Percentiles rank a stretch among this genome's conserved stretches.
These are phyloP conservation scores for Beauveria sp. DNA, from an alignment of 2,329 filamentous ascomycete species.

Conservation along the genomic window DNA sequence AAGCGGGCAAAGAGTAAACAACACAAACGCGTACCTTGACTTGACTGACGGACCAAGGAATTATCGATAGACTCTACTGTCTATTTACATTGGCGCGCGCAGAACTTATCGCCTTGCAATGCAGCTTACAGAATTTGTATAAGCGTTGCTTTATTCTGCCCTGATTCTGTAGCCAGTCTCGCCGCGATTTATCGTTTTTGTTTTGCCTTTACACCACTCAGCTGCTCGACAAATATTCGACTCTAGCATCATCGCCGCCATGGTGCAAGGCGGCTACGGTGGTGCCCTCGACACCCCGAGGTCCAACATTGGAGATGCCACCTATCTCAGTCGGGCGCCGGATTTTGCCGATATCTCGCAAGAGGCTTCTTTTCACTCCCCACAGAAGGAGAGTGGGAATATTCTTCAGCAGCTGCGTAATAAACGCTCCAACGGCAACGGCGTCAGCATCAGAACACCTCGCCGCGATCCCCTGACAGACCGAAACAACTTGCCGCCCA, in stretches of 20 bases:
- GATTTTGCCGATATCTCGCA: constrained; percentile 75
- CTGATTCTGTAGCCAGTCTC: not conserved
- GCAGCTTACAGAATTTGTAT: not conserved
- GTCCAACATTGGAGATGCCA: constrained; percentile 77
- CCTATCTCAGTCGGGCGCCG: constrained; percentile 61
- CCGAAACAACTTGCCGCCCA: constrained; percentile 61
- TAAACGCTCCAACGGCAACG: constrained; percentile 46
- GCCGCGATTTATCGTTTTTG: not conserved
- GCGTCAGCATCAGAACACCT: constrained; percentile 62
- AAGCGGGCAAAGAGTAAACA: constrained; percentile 36
- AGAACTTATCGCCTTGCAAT: not conserved
- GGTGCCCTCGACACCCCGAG: constrained; percentile 74
- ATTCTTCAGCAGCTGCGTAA: constrained; percentile 69
- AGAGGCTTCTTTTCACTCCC: constrained; percentile 80
- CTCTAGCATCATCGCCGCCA: constrained; percentile 23
- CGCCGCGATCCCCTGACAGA: constrained; percentile 65
- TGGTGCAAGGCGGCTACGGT: constrained; percentile 57
- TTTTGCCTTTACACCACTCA: constrained; percentile 11
- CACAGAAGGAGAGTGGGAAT: constrained; percentile 55
- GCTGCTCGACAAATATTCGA: constrained; percentile 3
- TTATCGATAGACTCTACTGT: not conserved
- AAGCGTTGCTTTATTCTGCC: constrained; percentile 11
- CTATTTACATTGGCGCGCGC: not conserved
- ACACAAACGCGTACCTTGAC: constrained; percentile 21
- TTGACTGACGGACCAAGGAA: constrained; percentile 4